Percentiles rank a stretch among this genome's conserved stretches.
Conservation (phyloP, 2,329 filamentous ascomycete genomes). For the Spiromastix sp. region DNA sequence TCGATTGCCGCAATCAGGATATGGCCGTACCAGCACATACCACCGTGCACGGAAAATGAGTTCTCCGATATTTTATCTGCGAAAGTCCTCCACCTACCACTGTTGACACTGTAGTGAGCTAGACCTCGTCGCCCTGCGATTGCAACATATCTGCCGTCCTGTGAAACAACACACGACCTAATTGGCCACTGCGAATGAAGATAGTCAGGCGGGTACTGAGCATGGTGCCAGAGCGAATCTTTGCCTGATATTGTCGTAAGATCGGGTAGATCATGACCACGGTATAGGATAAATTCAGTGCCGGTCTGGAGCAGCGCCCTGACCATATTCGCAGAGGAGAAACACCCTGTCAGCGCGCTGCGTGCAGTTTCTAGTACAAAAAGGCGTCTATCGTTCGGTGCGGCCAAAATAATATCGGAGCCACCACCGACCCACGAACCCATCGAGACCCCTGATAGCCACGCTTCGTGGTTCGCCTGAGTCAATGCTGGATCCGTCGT, state of each 20-base stretch:
- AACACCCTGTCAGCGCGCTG: conserved; percentile 86
- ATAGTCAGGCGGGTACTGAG: conserved; percentile 75
- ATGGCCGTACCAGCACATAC: conserved; percentile 98
- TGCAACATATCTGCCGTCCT: conserved; percentile 87
- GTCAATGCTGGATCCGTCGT: conserved; percentile 55
- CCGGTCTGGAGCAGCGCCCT: conserved; percentile 82
- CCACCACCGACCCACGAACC: conserved; percentile 83
- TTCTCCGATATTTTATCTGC: conserved; percentile 70
- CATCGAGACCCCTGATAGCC: conserved; percentile 68
- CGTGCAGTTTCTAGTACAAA: conserved; percentile 89
- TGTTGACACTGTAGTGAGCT: conserved; percentile 91
- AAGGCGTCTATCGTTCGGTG: conserved; percentile 61
- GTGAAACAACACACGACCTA: conserved; percentile 72
- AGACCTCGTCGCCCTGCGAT: conserved; percentile 89
- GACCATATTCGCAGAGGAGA: conserved; percentile 81
- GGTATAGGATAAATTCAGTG: conserved; percentile 80
- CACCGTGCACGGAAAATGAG: conserved; percentile 83
- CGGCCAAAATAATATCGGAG: conserved; percentile 70
- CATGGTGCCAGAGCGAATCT: conserved; percentile 87
- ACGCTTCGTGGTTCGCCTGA: conserved; percentile 62
- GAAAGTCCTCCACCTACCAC: conserved; percentile 93
- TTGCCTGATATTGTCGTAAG: conserved; percentile 87
- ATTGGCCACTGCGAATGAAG: conserved; percentile 92
- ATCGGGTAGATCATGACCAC: conserved; percentile 84
- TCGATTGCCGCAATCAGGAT: conserved; percentile 92